Evolutionary conservation across 208 protist genomes (phyloP), one percentile per base, ranked within the genome.

Genomic region (Leptomonas seymouri): DNA sequence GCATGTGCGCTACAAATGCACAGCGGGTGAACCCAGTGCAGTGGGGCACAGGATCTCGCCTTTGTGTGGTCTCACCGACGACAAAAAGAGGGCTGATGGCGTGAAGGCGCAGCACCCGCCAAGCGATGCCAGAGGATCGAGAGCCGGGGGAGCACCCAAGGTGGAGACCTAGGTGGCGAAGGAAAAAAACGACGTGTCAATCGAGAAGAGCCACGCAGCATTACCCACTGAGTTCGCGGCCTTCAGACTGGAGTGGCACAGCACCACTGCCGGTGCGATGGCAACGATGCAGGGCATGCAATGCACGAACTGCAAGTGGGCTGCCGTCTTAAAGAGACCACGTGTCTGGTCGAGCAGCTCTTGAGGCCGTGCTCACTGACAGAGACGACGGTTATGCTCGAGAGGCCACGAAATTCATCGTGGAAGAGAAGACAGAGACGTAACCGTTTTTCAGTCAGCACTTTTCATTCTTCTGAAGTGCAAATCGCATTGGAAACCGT

Each of bases 221-320:
- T 50, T 27, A 14, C n/a, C 36, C 25, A 84, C 28, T 8, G 63
- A 61, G n/a, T 57, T 45, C 21, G 67, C 61, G 9, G 69, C 64
- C 30, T 76, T 56, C 2, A 67, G 46, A 2, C 20, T 49, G 14
- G 39, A 39, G 16, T 21, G 36, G 21, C 44, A 49, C 12, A 56
- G 28, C 0, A 6, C 30, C 23, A 60, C 65, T 15, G 44, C 44
- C 16, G 69, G 60, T 3, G 71, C 42, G 15, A 73, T n/a, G 44
- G 69, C 44, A 31, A 36, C 73, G 16, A 84, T 27, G 14, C 70
- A 28, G 18, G 70, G 66, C 2, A 58, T 62, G 60, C 58, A 70
- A 73, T 84, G 78, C 36, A 80, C 7, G 28, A 73, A 41, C 48
- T 81, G 76, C 31, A 73, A 76, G 64, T 71, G 68, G 18, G 69